Evolutionary conservation across 2,329 filamentous ascomycete genomes (phyloP), one percentile per base, ranked within the genome.

Genomic region (Stenocarpella maydis): DNA sequence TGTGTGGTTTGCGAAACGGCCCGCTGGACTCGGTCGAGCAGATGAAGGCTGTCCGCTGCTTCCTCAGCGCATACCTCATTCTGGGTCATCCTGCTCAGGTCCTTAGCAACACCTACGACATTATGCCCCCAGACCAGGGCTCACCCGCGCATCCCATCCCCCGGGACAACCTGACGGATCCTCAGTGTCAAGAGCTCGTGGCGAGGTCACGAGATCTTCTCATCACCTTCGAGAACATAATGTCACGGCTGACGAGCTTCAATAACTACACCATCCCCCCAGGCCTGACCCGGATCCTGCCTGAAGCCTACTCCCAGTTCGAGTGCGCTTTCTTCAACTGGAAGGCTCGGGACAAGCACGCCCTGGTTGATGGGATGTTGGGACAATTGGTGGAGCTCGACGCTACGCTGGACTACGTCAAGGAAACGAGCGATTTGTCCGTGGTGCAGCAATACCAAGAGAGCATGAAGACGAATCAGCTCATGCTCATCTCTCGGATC

Each of bases 361-460:
- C 92, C 0, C 83, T 96, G 5, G 89, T 95, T 65, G 91, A 95
- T 74, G 91, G 93, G 67, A 95, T 96, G 92, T 85, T 95, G n/a
- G 87, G 93, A 75, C 92, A 94, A 73, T 95, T 95, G 78, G 92
- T 95, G 21, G 92, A 94, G 76, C 86, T 96, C 2, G 93, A 96
- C 75, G 91, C 91, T 43, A 95, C 95, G 58, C 92, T 92, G 85
- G 91, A 94, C 76, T 92, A 91, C 3, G 92, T 96, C 77, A 94
- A 94, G 78, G 90, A 94, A 74, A 90, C 90, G 65, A 92, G 89
- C 0, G 90, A 92, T 58, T 89, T 91, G 47, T 88, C 90, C 19
- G 92, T 94, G 2, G 88, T 91, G 0, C 88, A 88, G 21, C 88
- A 94, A n/a, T 95, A 95, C 76, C 88, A 90, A 43, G 87, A 93